Percentiles rank a stretch among this genome's conserved stretches.
Conservation (phyloP, 768 basidiomycete genomes). For the Omphalotus guepiniiformis region DNA sequence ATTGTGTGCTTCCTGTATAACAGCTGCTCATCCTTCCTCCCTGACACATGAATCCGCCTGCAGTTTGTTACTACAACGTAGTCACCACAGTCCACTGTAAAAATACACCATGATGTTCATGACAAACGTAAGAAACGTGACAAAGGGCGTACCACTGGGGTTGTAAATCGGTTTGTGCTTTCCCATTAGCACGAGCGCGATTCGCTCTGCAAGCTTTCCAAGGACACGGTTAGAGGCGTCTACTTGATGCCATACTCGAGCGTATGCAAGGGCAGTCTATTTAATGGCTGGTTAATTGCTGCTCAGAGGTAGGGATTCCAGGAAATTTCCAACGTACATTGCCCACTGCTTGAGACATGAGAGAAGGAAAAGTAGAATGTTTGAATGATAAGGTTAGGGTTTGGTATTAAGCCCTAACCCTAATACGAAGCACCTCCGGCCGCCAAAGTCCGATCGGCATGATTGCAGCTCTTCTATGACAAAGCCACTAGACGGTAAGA, state of each 20-base stretch:
- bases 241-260: conserved; percentile 95
- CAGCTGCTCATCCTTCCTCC: conserved; percentile 83
- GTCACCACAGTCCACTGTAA: conserved; percentile 91
- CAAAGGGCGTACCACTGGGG: conserved; percentile 66
- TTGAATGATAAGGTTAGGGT: conserved; percentile 5
- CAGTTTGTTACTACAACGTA: conserved; percentile 96
- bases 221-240: conserved; percentile 88
- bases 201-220: conserved; percentile 90
- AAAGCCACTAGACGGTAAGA: too few species aligned
- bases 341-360: conserved; percentile 80
- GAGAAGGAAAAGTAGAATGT: not conserved
- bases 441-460: conserved; percentile 1
- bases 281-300: not conserved
- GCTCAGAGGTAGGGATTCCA: not conserved
- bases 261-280: conserved; percentile 92
- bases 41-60: conserved; percentile 77
- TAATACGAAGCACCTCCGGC: not conserved
- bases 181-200: conserved; percentile 96
- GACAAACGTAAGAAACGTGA: not conserved
- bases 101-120: not conserved
- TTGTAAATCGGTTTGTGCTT: conserved; percentile 99
- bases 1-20: conserved; percentile 88
- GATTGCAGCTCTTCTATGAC: too few species aligned
- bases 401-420: not conserved
- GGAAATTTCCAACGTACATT: conserved; percentile 52